A percentile compares a stretch with the other conserved stretches of the same genome.
phyloP scores from a whole-genome alignment of 305 asterid species.

The Coffea humblotiana region DNA sequence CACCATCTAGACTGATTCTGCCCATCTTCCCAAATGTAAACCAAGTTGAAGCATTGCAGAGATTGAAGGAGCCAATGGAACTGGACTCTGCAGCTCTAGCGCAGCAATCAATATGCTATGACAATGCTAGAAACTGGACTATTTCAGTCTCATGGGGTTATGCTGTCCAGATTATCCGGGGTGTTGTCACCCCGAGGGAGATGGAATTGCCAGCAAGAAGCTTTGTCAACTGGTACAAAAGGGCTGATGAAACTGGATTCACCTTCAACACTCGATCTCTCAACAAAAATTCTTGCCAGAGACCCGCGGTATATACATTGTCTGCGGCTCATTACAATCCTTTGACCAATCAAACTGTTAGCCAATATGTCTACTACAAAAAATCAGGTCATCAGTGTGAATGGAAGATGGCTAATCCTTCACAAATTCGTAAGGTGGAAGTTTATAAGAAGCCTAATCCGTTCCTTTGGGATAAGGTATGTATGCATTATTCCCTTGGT shows the following conservation, averaged over 20 bases:
- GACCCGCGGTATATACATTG: conserved; percentile 25
- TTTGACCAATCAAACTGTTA: conserved; percentile 25
- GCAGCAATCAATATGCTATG: conserved; percentile 43
- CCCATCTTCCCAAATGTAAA: conserved; percentile 31
- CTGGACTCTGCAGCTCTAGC: conserved; percentile 31
- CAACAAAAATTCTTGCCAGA: conserved; percentile 24
- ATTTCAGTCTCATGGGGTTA: conserved; percentile 40
- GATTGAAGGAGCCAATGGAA: conserved; percentile 20
- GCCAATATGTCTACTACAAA: conserved; percentile 14
- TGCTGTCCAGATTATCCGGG: conserved; percentile 28
- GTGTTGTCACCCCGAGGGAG: conserved; percentile 22
- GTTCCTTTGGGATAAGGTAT: conserved; percentile 41
- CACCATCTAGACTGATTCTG: conserved; percentile 39
- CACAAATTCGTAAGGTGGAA: conserved; percentile 18
- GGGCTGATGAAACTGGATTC: conserved; percentile 19
- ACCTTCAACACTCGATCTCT: conserved; percentile 30
- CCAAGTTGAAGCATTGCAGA: conserved; percentile 26
- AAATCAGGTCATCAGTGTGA: conserved; percentile 9
- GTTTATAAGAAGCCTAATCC: conserved; percentile 39
- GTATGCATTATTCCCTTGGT: neutral
- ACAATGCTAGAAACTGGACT: conserved; percentile 29
- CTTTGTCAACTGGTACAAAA: conserved; percentile 33
- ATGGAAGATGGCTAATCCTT: conserved; percentile 30
- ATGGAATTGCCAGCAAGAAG: conserved; percentile 34
- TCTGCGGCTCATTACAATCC: conserved; percentile 19